Evolutionary conservation across 2,329 filamentous ascomycete genomes (phyloP).

Genomic region (Harringtonia lauricola): DNA sequence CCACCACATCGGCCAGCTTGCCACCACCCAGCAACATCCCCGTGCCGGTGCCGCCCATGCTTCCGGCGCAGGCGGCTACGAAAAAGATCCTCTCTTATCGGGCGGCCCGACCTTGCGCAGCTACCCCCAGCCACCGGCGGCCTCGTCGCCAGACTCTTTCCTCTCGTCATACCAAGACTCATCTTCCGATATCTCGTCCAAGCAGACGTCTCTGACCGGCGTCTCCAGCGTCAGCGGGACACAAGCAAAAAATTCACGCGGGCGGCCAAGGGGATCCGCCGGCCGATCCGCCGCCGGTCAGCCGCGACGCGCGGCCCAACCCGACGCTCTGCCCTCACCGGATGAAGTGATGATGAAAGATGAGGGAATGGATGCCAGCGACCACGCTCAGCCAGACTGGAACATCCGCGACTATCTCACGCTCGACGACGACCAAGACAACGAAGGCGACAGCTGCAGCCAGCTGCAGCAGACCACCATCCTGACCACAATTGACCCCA

Average conservation of each 20-base stretch:
- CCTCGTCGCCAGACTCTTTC: conserved; percentile 14
- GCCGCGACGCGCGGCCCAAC: neutral
- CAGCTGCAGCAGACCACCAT: conserved; percentile 6
- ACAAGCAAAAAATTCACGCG: conserved; percentile 5
- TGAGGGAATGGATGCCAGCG: conserved; percentile 20
- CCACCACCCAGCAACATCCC: neutral
- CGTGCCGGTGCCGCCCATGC: neutral
- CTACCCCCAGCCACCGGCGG: conserved; percentile 5
- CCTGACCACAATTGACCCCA: conserved; percentile 22
- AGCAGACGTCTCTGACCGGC: conserved; percentile 12
- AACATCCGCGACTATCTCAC: conserved; percentile 25
- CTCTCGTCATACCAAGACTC: conserved; percentile 31
- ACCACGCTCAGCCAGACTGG: conserved; percentile 19
- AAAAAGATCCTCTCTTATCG: conserved; percentile 6
- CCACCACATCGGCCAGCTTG: conserved; percentile 3
- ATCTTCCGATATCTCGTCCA: conserved; percentile 34
- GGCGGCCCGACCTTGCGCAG: conserved; percentile 3
- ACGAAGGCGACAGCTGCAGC: conserved; percentile 7
- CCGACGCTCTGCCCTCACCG: neutral
- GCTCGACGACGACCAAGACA: conserved; percentile 26
- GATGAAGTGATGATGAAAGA: conserved; percentile 22
- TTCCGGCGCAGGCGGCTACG: neutral
- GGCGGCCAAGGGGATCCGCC: neutral
- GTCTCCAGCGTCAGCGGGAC: conserved; percentile 8
- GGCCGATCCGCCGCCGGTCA: neutral